These are phyloP conservation scores for Elongisporangium prolatum DNA, from an alignment of 352 stramenopile genomes.

Conservation along the genomic window DNA sequence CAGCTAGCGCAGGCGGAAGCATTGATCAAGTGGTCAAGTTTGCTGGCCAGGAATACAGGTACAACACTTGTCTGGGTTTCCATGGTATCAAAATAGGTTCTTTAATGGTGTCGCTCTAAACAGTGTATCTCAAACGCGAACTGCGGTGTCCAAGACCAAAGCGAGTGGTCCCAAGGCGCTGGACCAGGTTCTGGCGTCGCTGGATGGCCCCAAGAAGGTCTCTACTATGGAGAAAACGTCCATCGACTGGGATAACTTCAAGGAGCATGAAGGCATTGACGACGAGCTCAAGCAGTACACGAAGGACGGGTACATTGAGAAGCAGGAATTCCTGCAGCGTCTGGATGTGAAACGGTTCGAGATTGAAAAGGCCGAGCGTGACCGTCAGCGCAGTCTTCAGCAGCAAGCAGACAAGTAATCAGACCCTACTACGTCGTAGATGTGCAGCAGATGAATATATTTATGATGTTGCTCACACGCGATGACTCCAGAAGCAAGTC, in stretches of 20 bases:
- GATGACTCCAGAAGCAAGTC: background rate
- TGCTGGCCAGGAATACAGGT: conserved; percentile 82
- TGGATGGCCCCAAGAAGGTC: conserved; percentile 89
- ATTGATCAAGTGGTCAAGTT: conserved; percentile 78
- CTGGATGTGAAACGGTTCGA: conserved; percentile 88
- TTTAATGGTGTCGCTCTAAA: background rate
- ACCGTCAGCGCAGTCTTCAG: conserved; percentile 61
- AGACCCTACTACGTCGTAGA: conserved; percentile 3
- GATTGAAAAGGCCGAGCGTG: conserved; percentile 84
- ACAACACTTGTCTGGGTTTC: too few relatives aligned
- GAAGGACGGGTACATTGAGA: conserved; percentile 93
- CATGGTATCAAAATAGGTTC: background rate
- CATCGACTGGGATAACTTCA: conserved; percentile 95
- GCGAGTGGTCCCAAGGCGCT: conserved; percentile 28
- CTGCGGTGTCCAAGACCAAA: conserved; percentile 3
- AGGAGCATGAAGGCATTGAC: conserved; percentile 88
- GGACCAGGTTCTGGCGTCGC: conserved; percentile 81
- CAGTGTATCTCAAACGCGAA: conserved; percentile 20
- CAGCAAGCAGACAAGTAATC: conserved; percentile 29
- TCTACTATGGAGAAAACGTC: conserved; percentile 95
- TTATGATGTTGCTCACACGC: conserved; percentile 1
- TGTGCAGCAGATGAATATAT: conserved; percentile 3
- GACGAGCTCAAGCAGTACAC: conserved; percentile 91
- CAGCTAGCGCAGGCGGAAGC: conserved; percentile 17
- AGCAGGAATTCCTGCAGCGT: conserved; percentile 93